Evolutionary conservation across 192 early-diverging fungal genomes (phyloP).

Genomic region (Phlyctochytrium planicorne): DNA sequence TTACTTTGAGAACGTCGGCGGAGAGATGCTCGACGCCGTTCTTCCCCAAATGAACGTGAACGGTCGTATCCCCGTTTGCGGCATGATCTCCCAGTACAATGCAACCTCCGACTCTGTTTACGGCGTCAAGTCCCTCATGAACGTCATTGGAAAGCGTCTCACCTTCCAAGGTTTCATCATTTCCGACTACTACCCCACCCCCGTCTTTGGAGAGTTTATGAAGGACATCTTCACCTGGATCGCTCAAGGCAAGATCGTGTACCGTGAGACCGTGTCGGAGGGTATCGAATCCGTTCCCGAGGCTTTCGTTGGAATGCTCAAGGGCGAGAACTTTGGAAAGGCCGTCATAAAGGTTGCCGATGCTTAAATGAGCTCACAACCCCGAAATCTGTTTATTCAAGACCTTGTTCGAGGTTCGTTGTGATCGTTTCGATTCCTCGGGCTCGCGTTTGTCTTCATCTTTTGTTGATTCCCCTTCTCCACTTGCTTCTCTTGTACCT

Average conservation of each 20-base stretch:
- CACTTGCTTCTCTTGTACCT: too few relatives aligned
- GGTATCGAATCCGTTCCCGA: conserved; percentile 67
- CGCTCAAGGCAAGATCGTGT: conserved; percentile 60
- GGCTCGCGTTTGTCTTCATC: too few relatives aligned
- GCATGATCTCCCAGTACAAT: conserved; percentile 74
- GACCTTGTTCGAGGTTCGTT: too few relatives aligned
- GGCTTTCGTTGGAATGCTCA: conserved; percentile 46
- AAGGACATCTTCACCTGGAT: conserved; percentile 44
- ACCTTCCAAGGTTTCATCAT: conserved; percentile 69
- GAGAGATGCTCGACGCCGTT: conserved; percentile 73
- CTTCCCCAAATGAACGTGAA: conserved; percentile 61
- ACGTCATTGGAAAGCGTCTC: conserved; percentile 56
- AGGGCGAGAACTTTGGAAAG: conserved; percentile 49
- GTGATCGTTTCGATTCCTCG: too few relatives aligned
- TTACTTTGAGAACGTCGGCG: conserved; percentile 85
- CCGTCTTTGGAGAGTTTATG: conserved; percentile 47
- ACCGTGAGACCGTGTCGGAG: conserved; percentile 54
- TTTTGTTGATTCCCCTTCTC: too few relatives aligned
- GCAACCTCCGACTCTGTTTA: conserved; percentile 39
- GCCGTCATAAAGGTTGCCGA: conserved; percentile 37
- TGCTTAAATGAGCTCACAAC: conserved; percentile 2
- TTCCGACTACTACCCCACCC: conserved; percentile 39
- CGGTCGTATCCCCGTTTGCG: conserved; percentile 72
- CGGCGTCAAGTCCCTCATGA: conserved; percentile 58
- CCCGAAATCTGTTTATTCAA: too few relatives aligned